Evolutionary conservation across 2,329 filamentous ascomycete genomes (phyloP).

Genomic region (Didymella pomorum): DNA sequence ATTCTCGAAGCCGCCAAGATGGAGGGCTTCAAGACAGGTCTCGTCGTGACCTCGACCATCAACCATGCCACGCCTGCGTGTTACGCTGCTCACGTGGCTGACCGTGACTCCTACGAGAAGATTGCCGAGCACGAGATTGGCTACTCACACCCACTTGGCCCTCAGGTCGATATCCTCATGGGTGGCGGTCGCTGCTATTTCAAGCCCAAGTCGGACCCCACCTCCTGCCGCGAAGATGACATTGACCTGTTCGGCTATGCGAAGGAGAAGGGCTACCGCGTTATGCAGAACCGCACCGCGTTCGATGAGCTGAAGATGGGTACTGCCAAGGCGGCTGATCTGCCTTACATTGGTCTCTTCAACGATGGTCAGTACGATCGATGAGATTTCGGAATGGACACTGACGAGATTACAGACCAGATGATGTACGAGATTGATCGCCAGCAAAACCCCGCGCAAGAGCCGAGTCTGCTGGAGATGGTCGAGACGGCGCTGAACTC

Average conservation of each 20-base stretch:
- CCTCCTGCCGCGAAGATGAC: constrained; percentile 51
- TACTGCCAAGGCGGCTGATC: constrained; percentile 30
- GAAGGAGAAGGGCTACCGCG: constrained; percentile 45
- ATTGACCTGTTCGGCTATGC: constrained; percentile 51
- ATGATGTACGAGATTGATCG: constrained; percentile 51
- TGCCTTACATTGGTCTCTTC: constrained; percentile 54
- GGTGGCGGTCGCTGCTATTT: constrained; percentile 55
- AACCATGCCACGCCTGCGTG: constrained; percentile 44
- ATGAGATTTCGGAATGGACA: background rate
- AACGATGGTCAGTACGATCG: constrained; percentile 37
- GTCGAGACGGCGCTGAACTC: constrained; percentile 50
- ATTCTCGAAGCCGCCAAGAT: constrained; percentile 54
- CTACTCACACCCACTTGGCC: constrained; percentile 52
- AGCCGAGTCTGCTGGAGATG: constrained; percentile 55
- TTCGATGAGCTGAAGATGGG: constrained; percentile 47
- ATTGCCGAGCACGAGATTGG: constrained; percentile 54
- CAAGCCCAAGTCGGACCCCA: constrained; percentile 49
- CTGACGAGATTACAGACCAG: constrained; percentile 27
- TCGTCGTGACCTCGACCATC: constrained; percentile 55
- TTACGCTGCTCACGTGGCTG: constrained; percentile 22
- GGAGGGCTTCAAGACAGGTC: constrained; percentile 52
- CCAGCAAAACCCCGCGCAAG: constrained; percentile 46
- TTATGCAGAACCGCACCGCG: constrained; percentile 48
- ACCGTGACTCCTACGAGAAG: constrained; percentile 44
- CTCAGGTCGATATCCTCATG: constrained; percentile 52